A percentile compares a stretch with the other conserved stretches of the same genome.
phyloP scores from a whole-genome alignment of 2,329 filamentous ascomycete species.

The Akanthomyces lecanii region DNA sequence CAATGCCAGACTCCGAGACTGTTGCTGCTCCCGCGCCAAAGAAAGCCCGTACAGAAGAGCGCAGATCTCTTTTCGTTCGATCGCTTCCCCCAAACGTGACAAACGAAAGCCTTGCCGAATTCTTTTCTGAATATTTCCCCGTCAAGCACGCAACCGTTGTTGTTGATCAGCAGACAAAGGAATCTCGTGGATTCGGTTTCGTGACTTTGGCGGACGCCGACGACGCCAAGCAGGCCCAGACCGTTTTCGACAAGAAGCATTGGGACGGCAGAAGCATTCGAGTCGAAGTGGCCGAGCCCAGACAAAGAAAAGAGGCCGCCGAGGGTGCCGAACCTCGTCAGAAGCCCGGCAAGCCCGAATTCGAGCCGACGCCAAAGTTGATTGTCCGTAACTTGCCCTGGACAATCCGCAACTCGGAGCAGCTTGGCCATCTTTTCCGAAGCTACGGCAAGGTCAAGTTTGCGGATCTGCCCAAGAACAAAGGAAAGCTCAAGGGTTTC shows the following conservation, averaged over 20 bases:
- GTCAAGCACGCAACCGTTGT: conserved; percentile 96
- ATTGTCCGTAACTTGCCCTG: conserved; percentile 94
- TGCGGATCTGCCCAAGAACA: conserved; percentile 76
- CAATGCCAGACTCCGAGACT: conserved; percentile 31
- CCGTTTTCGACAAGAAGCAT: conserved; percentile 72
- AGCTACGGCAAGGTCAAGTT: conserved; percentile 91
- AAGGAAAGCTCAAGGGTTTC: conserved; percentile 76
- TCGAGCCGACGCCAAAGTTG: conserved; percentile 65
- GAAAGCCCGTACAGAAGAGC: conserved; percentile 55
- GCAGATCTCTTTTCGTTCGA: conserved; percentile 82
- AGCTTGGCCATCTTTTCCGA: conserved; percentile 73
- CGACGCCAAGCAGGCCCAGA: conserved; percentile 76
- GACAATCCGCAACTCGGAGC: conserved; percentile 84
- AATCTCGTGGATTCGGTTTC: conserved; percentile 90
- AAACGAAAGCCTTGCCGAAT: conserved; percentile 74
- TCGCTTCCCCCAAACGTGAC: conserved; percentile 76
- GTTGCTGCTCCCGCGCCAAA: conserved; percentile 39
- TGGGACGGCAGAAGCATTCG: conserved; percentile 78
- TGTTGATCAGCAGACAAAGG: conserved; percentile 76
- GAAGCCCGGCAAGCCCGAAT: conserved; percentile 53
- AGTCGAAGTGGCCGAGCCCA: conserved; percentile 82
- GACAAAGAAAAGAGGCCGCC: conserved; percentile 62
- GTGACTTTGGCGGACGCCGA: conserved; percentile 94
- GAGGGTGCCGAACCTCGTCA: conserved; percentile 39
- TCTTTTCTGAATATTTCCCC: conserved; percentile 91